Evolutionary conservation across 305 asterid genomes (phyloP).

Genomic region (Fraxinus baroniana): DNA sequence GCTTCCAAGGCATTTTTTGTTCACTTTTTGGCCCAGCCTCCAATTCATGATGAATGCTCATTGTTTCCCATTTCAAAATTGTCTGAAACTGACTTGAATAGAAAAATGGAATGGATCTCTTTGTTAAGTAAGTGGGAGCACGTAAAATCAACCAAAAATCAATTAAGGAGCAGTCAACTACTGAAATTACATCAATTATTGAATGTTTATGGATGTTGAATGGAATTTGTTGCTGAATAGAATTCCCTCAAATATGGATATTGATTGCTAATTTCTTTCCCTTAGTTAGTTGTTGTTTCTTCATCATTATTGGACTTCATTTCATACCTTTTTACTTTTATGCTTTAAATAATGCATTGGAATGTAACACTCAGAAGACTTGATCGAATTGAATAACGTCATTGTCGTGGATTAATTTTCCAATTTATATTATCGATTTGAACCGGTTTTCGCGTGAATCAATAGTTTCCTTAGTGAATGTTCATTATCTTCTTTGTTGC

Average conservation of each 20-base stretch:
- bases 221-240: background rate
- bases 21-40: background rate
- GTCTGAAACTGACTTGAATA: background rate
- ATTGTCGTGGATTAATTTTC: background rate
- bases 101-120: background rate
- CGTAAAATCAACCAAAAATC: background rate
- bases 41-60: background rate
- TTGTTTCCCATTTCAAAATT: too few relatives aligned
- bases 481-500: background rate
- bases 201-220: background rate
- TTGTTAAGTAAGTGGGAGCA: background rate
- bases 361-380: background rate
- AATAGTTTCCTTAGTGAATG: background rate
- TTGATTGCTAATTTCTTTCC: background rate
- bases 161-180: background rate
- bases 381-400: background rate
- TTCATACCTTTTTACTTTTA: background rate
- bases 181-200: background rate
- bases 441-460: too few relatives aligned
- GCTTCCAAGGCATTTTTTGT: background rate
- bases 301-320: background rate
- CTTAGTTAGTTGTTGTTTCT: background rate
- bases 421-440: background rate
- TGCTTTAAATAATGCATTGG: background rate
- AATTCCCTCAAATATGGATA: background rate